These are phyloP conservation scores for Bruguiera parviflora DNA, from an alignment of 345 rosid species.

Conservation along the genomic window DNA sequence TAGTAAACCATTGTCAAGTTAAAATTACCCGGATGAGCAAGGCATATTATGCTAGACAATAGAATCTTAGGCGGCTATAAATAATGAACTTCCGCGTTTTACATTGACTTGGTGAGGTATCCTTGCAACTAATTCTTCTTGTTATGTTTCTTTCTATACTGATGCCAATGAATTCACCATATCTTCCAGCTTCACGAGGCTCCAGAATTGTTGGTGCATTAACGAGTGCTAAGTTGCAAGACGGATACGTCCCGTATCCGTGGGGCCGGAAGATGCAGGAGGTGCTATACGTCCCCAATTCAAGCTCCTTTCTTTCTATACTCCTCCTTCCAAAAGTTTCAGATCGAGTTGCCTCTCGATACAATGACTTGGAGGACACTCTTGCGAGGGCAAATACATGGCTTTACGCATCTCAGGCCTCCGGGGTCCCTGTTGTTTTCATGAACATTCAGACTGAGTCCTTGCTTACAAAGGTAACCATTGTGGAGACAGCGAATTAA, in stretches of 20 bases:
- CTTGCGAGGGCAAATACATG: constrained; percentile 90
- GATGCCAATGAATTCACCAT: no score
- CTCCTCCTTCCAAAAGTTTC: constrained; percentile 89
- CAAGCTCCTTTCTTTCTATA: constrained; percentile 81
- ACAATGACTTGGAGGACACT: constrained; percentile 94
- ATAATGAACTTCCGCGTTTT: no score
- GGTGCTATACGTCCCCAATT: constrained; percentile 56
- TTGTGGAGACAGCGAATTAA: neutral
- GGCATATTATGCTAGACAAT: no score
- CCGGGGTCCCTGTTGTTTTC: constrained; percentile 78
- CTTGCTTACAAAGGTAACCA: constrained; percentile 79
- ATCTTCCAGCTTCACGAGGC: constrained; percentile 62
- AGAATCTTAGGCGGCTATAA: no score
- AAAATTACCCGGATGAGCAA: no score
- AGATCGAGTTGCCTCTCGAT: constrained; percentile 65
- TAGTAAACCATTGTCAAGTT: no score
- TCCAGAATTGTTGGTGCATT: constrained; percentile 78
- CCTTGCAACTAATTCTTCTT: no score
- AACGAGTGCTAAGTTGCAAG: constrained; percentile 69
- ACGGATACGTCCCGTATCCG: constrained; percentile 85
- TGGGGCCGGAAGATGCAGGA: constrained; percentile 79
- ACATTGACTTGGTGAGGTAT: no score
- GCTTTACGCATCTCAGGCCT: constrained; percentile 73
- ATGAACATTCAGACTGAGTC: constrained; percentile 93
- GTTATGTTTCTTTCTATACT: no score